Conservation (phyloP, 352 stramenopile species). For the Phytophthora melonis region DNA sequence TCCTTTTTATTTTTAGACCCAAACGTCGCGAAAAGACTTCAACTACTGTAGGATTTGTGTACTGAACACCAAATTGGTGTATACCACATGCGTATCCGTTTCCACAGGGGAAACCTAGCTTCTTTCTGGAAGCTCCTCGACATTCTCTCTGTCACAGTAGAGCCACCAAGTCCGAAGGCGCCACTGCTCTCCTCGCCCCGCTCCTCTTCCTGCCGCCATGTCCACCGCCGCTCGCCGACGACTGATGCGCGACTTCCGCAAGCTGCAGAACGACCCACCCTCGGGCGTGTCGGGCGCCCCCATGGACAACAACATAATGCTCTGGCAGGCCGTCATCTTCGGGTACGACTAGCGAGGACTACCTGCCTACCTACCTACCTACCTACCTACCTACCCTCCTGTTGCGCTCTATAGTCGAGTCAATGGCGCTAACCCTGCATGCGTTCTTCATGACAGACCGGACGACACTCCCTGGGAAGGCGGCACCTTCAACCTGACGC, state of each 20-base stretch:
- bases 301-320: constrained; percentile 99
- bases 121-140: constrained; percentile 35
- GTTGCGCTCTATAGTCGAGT: background rate
- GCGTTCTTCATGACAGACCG: constrained; percentile 70
- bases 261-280: constrained; percentile 98
- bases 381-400: no score
- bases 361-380: no score
- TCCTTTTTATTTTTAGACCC: constrained; percentile 32
- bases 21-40: constrained; percentile 19
- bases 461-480: constrained; percentile 99
- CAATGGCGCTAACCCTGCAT: constrained; percentile 32
- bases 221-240: constrained; percentile 95
- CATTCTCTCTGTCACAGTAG: constrained; percentile 19
- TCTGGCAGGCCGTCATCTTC: constrained; percentile 95
- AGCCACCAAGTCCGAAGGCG: constrained; percentile 14
- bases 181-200: background rate
- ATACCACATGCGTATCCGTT: background rate
- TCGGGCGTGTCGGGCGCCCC: constrained; percentile 97
- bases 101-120: background rate
- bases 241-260: constrained; percentile 97
- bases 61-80: background rate
- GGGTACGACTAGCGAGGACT: constrained; percentile 53
- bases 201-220: constrained; percentile 67
- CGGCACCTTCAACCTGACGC: constrained; percentile 97
- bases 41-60: background rate